Evolutionary conservation across 495 filamentous ascomycete species (phyloP).

Genomic region (Trichoderma orchidacearum): DNA sequence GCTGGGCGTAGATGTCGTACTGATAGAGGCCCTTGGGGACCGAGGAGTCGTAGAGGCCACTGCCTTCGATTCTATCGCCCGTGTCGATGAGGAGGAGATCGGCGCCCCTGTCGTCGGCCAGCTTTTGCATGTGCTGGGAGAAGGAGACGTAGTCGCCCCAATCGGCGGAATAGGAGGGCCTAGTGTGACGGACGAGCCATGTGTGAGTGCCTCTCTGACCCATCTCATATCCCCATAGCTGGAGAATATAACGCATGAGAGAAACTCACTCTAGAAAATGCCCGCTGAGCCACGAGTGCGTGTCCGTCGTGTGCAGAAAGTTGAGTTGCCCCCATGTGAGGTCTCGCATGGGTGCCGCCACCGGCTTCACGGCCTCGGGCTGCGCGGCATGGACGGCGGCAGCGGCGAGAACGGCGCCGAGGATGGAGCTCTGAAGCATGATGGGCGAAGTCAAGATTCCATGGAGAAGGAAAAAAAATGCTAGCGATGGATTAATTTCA

Average conservation of each 20-base stretch:
- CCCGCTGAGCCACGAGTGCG: slow-evolving; percentile 89
- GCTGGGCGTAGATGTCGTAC: slow-evolving; percentile 70
- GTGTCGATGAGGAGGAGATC: slow-evolving; percentile 89
- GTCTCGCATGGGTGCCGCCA: slow-evolving; percentile 66
- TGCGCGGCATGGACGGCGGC: slow-evolving; percentile 39
- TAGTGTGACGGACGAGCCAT: slow-evolving; percentile 20
- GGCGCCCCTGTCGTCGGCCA: slow-evolving; percentile 60
- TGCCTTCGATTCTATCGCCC: slow-evolving; percentile 88
- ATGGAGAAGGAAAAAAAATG: neutral
- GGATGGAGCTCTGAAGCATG: neutral
- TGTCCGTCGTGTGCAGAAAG: slow-evolving; percentile 88
- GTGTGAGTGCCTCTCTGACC: neutral
- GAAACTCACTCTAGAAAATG: slow-evolving; percentile 69
- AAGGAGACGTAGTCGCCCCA: slow-evolving; percentile 98
- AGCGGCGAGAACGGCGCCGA: slow-evolving; percentile 4
- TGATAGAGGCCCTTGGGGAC: slow-evolving; percentile 77
- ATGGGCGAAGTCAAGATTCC: neutral
- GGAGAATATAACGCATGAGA: neutral
- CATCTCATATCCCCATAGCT: too few relatives aligned
- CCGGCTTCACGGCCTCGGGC: slow-evolving; percentile 65
- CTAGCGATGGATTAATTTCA: neutral
- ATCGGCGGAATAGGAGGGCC: slow-evolving; percentile 81
- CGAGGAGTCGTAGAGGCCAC: slow-evolving; percentile 89
- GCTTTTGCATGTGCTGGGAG: slow-evolving; percentile 61
- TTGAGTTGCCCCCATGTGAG: slow-evolving; percentile 87